A percentile compares a stretch with the other conserved stretches of the same genome.
Evolutionary conservation across 345 rosid genomes (phyloP).

Genomic region (Laguncularia racemosa): DNA sequence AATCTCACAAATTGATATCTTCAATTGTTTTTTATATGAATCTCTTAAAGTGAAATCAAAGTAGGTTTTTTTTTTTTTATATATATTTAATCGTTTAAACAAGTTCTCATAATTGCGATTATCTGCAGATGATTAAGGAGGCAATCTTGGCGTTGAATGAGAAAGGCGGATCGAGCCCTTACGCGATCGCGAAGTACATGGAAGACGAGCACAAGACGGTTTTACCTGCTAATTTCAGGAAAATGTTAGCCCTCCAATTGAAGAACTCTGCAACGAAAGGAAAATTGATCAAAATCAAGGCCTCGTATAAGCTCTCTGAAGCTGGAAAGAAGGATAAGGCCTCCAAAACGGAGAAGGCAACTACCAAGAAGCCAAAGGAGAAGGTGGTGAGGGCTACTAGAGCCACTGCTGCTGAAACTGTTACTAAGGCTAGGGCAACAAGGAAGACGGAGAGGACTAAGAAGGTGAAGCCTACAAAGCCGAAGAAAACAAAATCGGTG

Average conservation of each 20-base stretch:
- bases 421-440: conserved; percentile 20
- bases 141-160: conserved; percentile 56
- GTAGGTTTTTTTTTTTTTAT: too few species aligned
- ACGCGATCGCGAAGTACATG: conserved; percentile 75
- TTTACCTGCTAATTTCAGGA: conserved; percentile 62
- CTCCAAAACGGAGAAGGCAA: conserved; percentile 17
- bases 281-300: conserved; percentile 71
- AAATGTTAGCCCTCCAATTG: conserved; percentile 51
- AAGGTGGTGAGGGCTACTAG: conserved; percentile 34
- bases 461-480: conserved; percentile 1
- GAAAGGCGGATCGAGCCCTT: conserved; percentile 75
- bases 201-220: conserved; percentile 65
- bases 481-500: not conserved
- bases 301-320: conserved; percentile 67
- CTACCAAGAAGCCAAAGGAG: conserved; percentile 29
- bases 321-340: conserved; percentile 30
- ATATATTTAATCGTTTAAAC: not conserved
- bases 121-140: conserved; percentile 71
- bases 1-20: too few species aligned
- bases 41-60: too few species aligned
- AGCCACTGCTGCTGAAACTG: conserved; percentile 32
- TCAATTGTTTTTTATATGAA: too few species aligned
- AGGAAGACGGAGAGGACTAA: not conserved
- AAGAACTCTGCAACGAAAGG: conserved; percentile 62
- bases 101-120: not conserved